phyloP scores from a whole-genome alignment of 2,329 filamentous ascomycete genomes.

The Alternaria sp. region DNA sequence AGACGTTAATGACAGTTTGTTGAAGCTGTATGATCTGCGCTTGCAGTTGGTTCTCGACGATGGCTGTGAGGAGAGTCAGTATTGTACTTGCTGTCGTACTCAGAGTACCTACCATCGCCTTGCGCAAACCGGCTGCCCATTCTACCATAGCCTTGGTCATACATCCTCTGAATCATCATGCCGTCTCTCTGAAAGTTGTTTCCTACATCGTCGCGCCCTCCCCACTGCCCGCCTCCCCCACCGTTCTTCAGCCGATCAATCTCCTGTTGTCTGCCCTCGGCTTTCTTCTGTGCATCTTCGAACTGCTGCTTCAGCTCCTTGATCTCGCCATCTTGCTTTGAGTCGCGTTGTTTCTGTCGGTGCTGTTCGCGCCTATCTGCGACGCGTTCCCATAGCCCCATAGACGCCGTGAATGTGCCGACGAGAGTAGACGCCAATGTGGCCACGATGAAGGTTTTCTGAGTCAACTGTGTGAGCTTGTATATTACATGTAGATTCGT shows the following conservation, averaged over 20 bases:
- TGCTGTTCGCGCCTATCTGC: conserved; percentile 48
- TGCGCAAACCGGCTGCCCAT: conserved; percentile 50
- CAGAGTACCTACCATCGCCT: conserved; percentile 48
- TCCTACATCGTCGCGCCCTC: conserved; percentile 41
- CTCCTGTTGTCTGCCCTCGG: conserved; percentile 35
- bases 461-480: background rate
- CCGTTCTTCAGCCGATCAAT: conserved; percentile 33
- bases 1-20: conserved; percentile 55
- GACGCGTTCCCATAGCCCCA: conserved; percentile 55
- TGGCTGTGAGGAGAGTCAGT: conserved; percentile 34
- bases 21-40: conserved; percentile 55
- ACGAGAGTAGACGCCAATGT: conserved; percentile 56
- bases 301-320: conserved; percentile 44
- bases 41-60: conserved; percentile 55
- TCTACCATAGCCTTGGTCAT: conserved; percentile 48
- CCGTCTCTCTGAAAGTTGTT: conserved; percentile 44
- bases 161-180: conserved; percentile 50
- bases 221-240: conserved; percentile 2
- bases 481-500: background rate
- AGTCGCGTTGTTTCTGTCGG: conserved; percentile 51
- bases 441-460: conserved; percentile 58
- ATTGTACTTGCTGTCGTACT: background rate
- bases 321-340: conserved; percentile 47
- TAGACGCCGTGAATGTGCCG: conserved; percentile 56
- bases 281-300: conserved; percentile 39